Evolutionary conservation across 108 stramenopile genomes (phyloP).

Genomic region (Aurantiochytrium sp.): DNA sequence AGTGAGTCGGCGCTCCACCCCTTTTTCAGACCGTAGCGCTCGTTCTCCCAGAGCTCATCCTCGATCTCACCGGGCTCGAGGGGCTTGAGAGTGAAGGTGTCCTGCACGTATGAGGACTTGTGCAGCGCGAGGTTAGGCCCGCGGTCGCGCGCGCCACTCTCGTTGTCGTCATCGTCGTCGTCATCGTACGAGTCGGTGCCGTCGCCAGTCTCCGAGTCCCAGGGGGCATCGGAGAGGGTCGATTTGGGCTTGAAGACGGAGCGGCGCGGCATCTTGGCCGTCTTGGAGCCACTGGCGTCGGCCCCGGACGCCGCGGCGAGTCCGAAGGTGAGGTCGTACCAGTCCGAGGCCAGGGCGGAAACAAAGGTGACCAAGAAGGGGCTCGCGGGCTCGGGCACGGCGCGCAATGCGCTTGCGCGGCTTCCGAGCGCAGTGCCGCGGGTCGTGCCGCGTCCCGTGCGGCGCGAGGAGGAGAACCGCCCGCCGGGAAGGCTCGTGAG

Average conservation of each 20-base stretch:
- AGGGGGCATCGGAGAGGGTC: background rate
- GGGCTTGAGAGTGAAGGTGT: background rate
- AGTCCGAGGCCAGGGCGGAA: background rate
- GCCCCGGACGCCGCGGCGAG: background rate
- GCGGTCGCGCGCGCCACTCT: background rate
- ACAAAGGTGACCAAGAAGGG: conserved; percentile 15
- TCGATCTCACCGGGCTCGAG: conserved; percentile 2
- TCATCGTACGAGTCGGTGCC: background rate
- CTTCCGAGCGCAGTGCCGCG: too few relatives aligned
- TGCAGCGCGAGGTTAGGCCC: background rate
- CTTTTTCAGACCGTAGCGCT: background rate
- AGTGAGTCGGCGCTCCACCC: background rate
- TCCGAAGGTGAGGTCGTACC: background rate
- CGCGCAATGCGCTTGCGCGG: background rate
- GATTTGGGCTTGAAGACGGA: background rate
- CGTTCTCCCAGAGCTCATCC: conserved; percentile 22
- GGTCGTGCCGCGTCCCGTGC: too few relatives aligned
- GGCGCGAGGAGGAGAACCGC: too few relatives aligned
- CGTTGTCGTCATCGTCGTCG: background rate
- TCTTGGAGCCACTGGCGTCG: too few relatives aligned
- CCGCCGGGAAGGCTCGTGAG: too few relatives aligned
- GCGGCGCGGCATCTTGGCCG: background rate
- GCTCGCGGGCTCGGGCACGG: background rate
- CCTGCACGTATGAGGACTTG: background rate
- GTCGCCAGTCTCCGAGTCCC: background rate